Conservation (phyloP, 257 asterid species). For the Thymus mandschuricus region DNA sequence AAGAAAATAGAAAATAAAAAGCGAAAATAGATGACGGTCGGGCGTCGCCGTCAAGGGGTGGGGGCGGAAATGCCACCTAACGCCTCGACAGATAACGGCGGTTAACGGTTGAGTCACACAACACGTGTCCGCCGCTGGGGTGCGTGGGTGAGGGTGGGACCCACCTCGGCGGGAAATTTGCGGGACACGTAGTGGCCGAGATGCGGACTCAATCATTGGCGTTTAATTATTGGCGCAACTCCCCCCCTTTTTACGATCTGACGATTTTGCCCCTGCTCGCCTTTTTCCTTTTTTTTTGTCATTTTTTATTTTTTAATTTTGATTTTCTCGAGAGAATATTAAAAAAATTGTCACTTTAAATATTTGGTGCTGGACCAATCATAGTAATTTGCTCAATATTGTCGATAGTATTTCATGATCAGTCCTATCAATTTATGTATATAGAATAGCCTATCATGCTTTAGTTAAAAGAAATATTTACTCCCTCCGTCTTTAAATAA, state of each 20-base stretch:
- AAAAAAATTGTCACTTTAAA: neutral
- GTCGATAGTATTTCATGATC: too few species aligned
- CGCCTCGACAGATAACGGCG: conserved; percentile 52
- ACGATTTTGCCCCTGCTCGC: conserved; percentile 22
- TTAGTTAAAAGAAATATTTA: too few species aligned
- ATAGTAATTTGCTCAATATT: too few species aligned
- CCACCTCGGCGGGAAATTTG: conserved; percentile 10
- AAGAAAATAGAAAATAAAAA: neutral
- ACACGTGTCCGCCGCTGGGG: conserved; percentile 43
- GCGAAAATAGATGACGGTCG: conserved; percentile 21
- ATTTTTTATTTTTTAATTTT: neutral
- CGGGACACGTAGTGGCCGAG: conserved; percentile 46
- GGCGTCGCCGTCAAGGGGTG: conserved; percentile 30
- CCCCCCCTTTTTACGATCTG: neutral
- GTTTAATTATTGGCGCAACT: conserved; percentile 7
- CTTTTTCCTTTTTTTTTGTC: neutral
- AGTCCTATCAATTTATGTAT: too few species aligned
- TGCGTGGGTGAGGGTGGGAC: conserved; percentile 27
- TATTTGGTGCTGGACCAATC: too few species aligned
- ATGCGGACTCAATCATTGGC: conserved; percentile 31
- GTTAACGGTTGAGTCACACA: conserved; percentile 41
- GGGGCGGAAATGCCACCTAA: conserved; percentile 41
- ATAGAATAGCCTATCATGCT: too few species aligned
- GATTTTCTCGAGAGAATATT: neutral
- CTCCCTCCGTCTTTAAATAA: too few species aligned